A percentile compares a stretch with the other conserved stretches of the same genome.
Evolutionary conservation across 2,329 filamentous ascomycete species (phyloP).

Genomic region (Periconia macrospinosa): DNA sequence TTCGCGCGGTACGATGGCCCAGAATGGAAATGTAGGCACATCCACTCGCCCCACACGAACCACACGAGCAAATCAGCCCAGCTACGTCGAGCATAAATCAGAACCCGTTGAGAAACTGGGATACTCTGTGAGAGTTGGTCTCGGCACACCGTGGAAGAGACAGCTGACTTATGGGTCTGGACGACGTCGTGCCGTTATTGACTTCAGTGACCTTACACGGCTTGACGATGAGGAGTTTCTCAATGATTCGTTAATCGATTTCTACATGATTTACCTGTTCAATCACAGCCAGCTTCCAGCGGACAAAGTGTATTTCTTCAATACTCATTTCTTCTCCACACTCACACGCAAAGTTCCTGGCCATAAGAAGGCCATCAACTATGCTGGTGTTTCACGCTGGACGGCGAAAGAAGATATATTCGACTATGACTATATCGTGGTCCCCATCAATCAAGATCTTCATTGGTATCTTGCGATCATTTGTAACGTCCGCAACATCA

Average conservation of each 20-base stretch:
- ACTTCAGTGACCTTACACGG: slow-evolving; percentile 71
- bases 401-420: slow-evolving; percentile 85
- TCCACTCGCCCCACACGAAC: background rate
- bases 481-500: slow-evolving; percentile 77
- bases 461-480: slow-evolving; percentile 98
- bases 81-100: background rate
- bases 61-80: slow-evolving; percentile 1
- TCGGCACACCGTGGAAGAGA: slow-evolving; percentile 36
- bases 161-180: slow-evolving; percentile 66
- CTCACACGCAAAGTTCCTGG: slow-evolving; percentile 62
- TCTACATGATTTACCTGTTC: slow-evolving; percentile 67
- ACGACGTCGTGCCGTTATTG: slow-evolving; percentile 65
- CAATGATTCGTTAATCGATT: slow-evolving; percentile 90
- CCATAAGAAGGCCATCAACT: slow-evolving; percentile 66
- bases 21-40: background rate
- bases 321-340: slow-evolving; percentile 86
- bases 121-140: slow-evolving; percentile 23
- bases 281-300: slow-evolving; percentile 49
- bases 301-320: slow-evolving; percentile 81
- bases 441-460: slow-evolving; percentile 81
- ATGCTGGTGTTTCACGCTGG: slow-evolving; percentile 83
- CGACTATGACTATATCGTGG: slow-evolving; percentile 81
- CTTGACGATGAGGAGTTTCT: slow-evolving; percentile 84
- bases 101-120: slow-evolving; percentile 9
- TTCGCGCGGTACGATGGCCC: too few relatives aligned